These are phyloP conservation scores for Phoenix roebelenii DNA, from an alignment of 176 grass and related monocot species.

Conservation along the genomic window DNA sequence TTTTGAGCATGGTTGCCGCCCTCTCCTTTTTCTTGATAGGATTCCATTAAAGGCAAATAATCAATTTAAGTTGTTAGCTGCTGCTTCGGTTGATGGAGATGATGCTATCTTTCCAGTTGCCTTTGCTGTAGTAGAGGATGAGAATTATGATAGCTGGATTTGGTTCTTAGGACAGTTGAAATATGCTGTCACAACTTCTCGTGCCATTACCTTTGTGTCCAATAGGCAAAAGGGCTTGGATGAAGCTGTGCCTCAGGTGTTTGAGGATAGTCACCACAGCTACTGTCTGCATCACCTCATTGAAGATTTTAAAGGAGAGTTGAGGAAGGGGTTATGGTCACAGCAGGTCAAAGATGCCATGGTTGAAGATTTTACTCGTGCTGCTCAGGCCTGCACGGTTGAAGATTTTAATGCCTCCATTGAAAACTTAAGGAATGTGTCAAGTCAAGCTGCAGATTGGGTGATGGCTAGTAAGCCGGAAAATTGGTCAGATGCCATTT, in stretches of 20 bases:
- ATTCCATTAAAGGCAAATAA: conserved; percentile 84
- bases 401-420: conserved; percentile 90
- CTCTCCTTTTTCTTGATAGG: conserved; percentile 91
- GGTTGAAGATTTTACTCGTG: conserved; percentile 86
- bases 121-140: conserved; percentile 90
- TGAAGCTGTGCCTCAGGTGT: conserved; percentile 72
- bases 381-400: conserved; percentile 64
- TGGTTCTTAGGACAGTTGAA: conserved; percentile 94
- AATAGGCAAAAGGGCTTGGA: conserved; percentile 80
- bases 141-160: conserved; percentile 81
- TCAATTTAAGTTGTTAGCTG: conserved; percentile 77
- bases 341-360: conserved; percentile 74
- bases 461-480: conserved; percentile 84
- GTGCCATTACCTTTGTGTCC: conserved; percentile 71
- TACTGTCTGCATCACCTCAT: conserved; percentile 89
- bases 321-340: conserved; percentile 72
- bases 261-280: conserved; percentile 64
- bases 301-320: conserved; percentile 82
- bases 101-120: conserved; percentile 86
- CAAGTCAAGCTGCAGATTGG: conserved; percentile 81
- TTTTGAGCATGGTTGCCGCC: conserved; percentile 69
- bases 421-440: conserved; percentile 82
- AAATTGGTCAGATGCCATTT: conserved; percentile 92
- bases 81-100: conserved; percentile 79
- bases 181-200: conserved; percentile 50